Percentiles rank a stretch among this genome's conserved stretches.
Conservation (phyloP, 2,329 filamentous ascomycete genomes). For the Fusarium liriodendri region DNA sequence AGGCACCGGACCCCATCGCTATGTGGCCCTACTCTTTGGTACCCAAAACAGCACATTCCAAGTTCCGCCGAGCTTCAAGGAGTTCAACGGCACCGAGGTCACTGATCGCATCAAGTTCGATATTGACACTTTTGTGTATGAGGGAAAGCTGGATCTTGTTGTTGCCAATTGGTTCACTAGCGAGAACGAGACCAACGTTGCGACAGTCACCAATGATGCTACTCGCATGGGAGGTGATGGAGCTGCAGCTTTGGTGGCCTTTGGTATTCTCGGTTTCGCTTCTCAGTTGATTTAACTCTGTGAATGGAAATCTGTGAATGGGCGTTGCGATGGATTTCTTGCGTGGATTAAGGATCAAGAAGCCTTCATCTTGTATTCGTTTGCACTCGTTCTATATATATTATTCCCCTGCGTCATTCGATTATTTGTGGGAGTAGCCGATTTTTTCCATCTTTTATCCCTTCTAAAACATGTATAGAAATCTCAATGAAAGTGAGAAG, state of each 20-base stretch:
- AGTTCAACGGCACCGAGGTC: neutral
- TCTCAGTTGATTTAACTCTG: neutral
- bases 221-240: neutral
- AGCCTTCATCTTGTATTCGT: too few species aligned
- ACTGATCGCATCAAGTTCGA: neutral
- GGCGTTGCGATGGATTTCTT: neutral
- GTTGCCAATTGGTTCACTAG: constrained; percentile 3
- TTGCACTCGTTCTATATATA: too few species aligned
- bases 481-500: too few species aligned
- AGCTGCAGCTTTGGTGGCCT: neutral
- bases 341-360: neutral
- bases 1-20: constrained; percentile 10
- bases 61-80: neutral
- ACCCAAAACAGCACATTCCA: neutral
- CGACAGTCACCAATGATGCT: neutral
- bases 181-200: neutral
- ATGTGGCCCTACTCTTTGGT: constrained; percentile 1
- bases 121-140: neutral
- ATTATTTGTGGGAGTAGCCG: too few species aligned
- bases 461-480: too few species aligned
- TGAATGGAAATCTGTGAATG: neutral
- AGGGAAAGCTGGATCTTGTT: neutral
- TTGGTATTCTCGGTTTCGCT: neutral
- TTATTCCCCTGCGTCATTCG: too few species aligned
- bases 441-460: too few species aligned